phyloP scores from a whole-genome alignment of 192 early-diverging fungal genomes.

The Backusella luteola region DNA sequence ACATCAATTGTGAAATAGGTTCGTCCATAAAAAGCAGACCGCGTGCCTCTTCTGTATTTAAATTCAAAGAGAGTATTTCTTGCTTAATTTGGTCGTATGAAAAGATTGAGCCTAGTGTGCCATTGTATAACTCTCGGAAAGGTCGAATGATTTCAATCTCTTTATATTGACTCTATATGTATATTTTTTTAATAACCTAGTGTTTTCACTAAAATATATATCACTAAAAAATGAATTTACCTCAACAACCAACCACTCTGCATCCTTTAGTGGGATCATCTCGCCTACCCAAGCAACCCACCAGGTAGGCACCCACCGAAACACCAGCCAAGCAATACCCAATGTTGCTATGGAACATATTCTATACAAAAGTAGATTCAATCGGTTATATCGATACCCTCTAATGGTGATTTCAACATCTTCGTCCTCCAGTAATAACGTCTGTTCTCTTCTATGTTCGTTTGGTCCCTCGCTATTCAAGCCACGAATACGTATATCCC shows the following conservation, averaged over 20 bases:
- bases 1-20: conserved; percentile 42
- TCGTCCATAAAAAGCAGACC: conserved; percentile 22
- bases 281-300: conserved; percentile 70
- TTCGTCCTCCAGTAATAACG: conserved; percentile 66
- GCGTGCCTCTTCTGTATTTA: conserved; percentile 11
- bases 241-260: conserved; percentile 69
- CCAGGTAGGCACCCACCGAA: conserved; percentile 82
- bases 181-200: neutral
- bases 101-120: conserved; percentile 70
- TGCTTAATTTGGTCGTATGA: conserved; percentile 46
- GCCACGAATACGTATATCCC: neutral
- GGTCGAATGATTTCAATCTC: conserved; percentile 50
- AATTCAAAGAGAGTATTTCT: conserved; percentile 21
- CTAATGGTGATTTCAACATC: conserved; percentile 61
- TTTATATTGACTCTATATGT: conserved; percentile 63
- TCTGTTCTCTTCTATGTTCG: conserved; percentile 19
- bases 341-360: conserved; percentile 61
- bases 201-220: neutral
- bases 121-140: conserved; percentile 60
- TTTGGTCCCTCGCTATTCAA: conserved; percentile 5
- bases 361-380: conserved; percentile 59
- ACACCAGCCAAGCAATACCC: conserved; percentile 74
- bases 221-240: conserved; percentile 18
- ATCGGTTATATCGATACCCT: conserved; percentile 59
- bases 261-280: conserved; percentile 63